Evolutionary conservation across 495 filamentous ascomycete species (phyloP).

Genomic region (Penicilliopsis zonata): DNA sequence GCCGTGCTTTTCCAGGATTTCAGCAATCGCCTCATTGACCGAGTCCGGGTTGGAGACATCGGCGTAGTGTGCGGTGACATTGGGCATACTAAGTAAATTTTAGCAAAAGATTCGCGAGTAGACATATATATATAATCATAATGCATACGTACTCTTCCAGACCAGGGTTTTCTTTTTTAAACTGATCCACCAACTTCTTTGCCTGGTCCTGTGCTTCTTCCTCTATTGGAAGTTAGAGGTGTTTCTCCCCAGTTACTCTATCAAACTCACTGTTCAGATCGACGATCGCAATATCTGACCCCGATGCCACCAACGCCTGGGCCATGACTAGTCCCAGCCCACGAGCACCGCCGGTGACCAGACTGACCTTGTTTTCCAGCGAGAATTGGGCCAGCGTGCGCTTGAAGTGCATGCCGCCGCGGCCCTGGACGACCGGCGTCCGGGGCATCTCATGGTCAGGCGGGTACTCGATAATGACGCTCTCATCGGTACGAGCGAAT

Average conservation of each 20-base stretch:
- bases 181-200: constrained; percentile 54
- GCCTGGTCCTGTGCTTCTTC: constrained; percentile 76
- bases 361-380: constrained; percentile 60
- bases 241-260: no score
- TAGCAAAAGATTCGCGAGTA: not conserved
- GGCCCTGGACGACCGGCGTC: constrained; percentile 53
- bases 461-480: constrained; percentile 65
- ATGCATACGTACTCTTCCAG: constrained; percentile 44
- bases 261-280: constrained; percentile 65
- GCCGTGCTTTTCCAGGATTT: constrained; percentile 59
- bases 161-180: constrained; percentile 65
- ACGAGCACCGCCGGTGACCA: constrained; percentile 79
- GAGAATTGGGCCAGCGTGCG: constrained; percentile 65
- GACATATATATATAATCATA: not conserved
- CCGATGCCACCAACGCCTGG: constrained; percentile 74
- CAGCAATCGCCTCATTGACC: constrained; percentile 56
- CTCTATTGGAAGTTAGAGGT: constrained; percentile 40
- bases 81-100: constrained; percentile 46
- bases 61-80: constrained; percentile 77
- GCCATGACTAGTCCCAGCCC: constrained; percentile 86
- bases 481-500: constrained; percentile 69
- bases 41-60: constrained; percentile 73
- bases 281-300: constrained; percentile 82
- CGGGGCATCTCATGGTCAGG: constrained; percentile 54
- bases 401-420: constrained; percentile 59